These are phyloP conservation scores for Cytospora schulzeri DNA, from an alignment of 2,329 filamentous ascomycete genomes.

Conservation along the genomic window DNA sequence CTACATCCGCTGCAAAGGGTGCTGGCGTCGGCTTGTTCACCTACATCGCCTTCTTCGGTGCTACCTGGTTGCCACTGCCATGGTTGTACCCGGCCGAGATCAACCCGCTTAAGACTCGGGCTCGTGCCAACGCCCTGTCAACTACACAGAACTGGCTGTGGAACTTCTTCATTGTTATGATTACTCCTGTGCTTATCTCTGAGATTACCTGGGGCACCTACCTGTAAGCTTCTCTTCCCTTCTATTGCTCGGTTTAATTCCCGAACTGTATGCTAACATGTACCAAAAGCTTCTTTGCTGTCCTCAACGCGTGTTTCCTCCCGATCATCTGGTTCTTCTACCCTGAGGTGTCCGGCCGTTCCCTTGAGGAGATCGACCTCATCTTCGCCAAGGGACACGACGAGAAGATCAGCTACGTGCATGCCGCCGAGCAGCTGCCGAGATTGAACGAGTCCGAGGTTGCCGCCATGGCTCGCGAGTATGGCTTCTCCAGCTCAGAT, in stretches of 20 bases:
- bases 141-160: constrained; percentile 63
- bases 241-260: background rate
- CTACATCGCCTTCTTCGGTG: constrained; percentile 70
- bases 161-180: constrained; percentile 57
- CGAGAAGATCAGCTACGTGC: constrained; percentile 24
- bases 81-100: constrained; percentile 61
- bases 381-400: constrained; percentile 34
- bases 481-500: constrained; percentile 25
- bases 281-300: constrained; percentile 48
- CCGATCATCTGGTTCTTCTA: constrained; percentile 54
- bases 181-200: constrained; percentile 65
- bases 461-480: constrained; percentile 25
- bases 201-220: constrained; percentile 50
- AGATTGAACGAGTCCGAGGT: constrained; percentile 22
- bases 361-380: constrained; percentile 63
- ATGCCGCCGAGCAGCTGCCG: constrained; percentile 23
- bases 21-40: constrained; percentile 69
- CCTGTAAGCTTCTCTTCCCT: constrained; percentile 9
- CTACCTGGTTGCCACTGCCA: constrained; percentile 64
- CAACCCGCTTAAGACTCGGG: constrained; percentile 51
- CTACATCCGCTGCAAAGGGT: constrained; percentile 63
- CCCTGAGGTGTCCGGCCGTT: constrained; percentile 49
- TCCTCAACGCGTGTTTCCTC: constrained; percentile 54
- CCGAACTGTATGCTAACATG: background rate
- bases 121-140: constrained; percentile 54